phyloP scores from a whole-genome alignment of 1,284 basidiomycete species.

The Leccinum angustisporum region DNA sequence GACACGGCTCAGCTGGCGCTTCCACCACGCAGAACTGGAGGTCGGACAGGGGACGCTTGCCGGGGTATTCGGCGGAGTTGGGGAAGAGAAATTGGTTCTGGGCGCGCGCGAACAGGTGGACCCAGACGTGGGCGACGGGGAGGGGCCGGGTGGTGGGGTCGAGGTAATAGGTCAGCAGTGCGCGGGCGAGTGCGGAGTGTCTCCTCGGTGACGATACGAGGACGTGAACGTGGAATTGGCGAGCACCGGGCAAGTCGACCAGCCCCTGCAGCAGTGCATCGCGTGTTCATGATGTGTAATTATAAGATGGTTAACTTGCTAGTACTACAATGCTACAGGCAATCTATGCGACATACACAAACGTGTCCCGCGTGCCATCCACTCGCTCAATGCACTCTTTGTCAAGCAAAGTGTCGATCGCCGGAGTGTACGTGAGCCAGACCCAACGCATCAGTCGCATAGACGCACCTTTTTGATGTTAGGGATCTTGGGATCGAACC shows the following conservation, averaged over 20 bases:
- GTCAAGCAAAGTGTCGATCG: slow-evolving; percentile 96
- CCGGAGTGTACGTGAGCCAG: slow-evolving; percentile 45
- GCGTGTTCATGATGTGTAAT: slow-evolving; percentile 40
- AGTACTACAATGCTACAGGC: neutral
- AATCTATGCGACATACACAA: slow-evolving; percentile 73
- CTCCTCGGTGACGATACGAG: slow-evolving; percentile 73
- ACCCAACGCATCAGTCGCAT: neutral
- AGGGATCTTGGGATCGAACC: slow-evolving; percentile 87
- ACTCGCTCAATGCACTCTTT: slow-evolving; percentile 97
- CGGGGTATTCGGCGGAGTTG: slow-evolving; percentile 73
- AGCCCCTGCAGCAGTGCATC: slow-evolving; percentile 66
- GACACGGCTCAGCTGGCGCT: slow-evolving; percentile 63
- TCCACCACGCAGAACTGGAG: slow-evolving; percentile 93
- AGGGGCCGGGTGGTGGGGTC: slow-evolving; percentile 66
- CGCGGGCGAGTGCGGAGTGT: slow-evolving; percentile 63
- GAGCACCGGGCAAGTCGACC: slow-evolving; percentile 56
- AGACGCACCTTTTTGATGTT: slow-evolving; percentile 85
- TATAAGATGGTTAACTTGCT: neutral
- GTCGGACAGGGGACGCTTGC: slow-evolving; percentile 81
- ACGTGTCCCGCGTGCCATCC: slow-evolving; percentile 77
- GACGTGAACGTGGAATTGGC: slow-evolving; percentile 72
- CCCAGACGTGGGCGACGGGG: slow-evolving; percentile 56
- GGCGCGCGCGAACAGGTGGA: slow-evolving; percentile 90
- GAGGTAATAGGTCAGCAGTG: slow-evolving; percentile 71
- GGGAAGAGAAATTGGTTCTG: slow-evolving; percentile 95